Percentiles rank a stretch among this genome's conserved stretches.
Evolutionary conservation across 768 basidiomycete genomes (phyloP).

Genomic region (Paxillus rubicundulus): DNA sequence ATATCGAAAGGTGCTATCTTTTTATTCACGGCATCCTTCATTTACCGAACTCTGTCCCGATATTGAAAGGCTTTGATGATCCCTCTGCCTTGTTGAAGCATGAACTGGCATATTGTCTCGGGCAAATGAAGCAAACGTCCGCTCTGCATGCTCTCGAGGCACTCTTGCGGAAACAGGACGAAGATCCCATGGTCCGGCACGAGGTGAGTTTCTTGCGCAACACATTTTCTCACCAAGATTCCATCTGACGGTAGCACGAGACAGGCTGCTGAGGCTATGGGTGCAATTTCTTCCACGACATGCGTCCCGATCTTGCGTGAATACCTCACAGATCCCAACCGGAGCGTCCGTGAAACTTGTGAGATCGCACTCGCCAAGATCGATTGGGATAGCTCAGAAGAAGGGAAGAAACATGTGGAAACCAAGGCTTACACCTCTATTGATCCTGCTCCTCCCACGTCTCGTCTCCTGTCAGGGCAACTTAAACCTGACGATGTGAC

Average conservation of each 20-base stretch:
- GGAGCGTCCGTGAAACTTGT: conserved; percentile 89
- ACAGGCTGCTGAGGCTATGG: conserved; percentile 98
- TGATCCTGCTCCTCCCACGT: conserved; percentile 85
- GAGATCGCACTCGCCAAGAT: conserved; percentile 97
- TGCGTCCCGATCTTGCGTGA: conserved; percentile 70
- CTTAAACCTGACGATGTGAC: conserved; percentile 52
- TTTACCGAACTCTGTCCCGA: background rate
- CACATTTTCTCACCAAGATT: background rate
- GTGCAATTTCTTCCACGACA: conserved; percentile 73
- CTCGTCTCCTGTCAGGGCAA: conserved; percentile 54
- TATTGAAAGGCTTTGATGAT: conserved; percentile 70
- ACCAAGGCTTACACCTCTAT: conserved; percentile 66
- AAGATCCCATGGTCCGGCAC: conserved; percentile 97
- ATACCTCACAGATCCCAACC: conserved; percentile 68
- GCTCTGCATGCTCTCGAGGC: conserved; percentile 79
- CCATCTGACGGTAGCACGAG: conserved; percentile 15
- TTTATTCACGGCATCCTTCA: conserved; percentile 2
- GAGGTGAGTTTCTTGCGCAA: conserved; percentile 56
- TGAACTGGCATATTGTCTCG: conserved; percentile 95
- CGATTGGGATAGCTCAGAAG: conserved; percentile 82
- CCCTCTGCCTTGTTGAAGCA: conserved; percentile 91
- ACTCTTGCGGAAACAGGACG: conserved; percentile 64
- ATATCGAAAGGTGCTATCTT: conserved; percentile 71
- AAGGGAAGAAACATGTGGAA: conserved; percentile 51
- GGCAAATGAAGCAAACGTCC: conserved; percentile 73